Base-by-base conservation (phyloP, 257 asterid genomes). In the Fraxinus quadrangulata region DNA sequence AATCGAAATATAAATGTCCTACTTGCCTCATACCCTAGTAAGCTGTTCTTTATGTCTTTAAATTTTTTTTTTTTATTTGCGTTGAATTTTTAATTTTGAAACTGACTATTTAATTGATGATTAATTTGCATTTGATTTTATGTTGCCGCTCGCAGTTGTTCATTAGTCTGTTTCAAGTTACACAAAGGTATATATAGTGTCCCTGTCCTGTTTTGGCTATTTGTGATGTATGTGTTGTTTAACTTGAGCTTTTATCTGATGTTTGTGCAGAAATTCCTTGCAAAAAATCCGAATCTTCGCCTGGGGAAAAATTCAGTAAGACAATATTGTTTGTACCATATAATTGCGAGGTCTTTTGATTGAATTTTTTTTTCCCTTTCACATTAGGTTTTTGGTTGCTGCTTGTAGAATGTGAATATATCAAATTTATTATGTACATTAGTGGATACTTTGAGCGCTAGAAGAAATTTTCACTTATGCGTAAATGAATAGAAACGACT, bases 1-100 rank as follows among this genome's bases (percentile, higher is more conserved):
- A 77, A 42, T 92, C 97, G 3, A 92, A 91, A 74, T 94, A 92
- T 93, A 94, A 91, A 89, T 94, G 98, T 54, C 96, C 98, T 5
- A 26, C 74, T 47, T 94, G 98, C 80, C 79, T 92, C 51, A 82
- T 87, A 23, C 88, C 92, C 77, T 94, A 90, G 97, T 93, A 84
- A 82, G 36, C 28, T 71, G 30, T n/a, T 59, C 23, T 17, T 69
- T 24, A 26, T 24, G 56, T 31, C 33, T 19, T 19, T 26, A 42
- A 11, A 13, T 19, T 70, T 75, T 74, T 75, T 28, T 42, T 79
- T 42, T 36, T 24, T 9, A 33, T 73, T 30, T 30, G 33, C 33
- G 16, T 30, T 5, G 70, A 34, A 51, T 30, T 30, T 30, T 30
- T 30, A 30, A 30, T 30, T 30, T 30, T 30, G 33, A 30, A 30